These are phyloP conservation scores for Hypoxylon sp. DNA, from an alignment of 2,329 filamentous ascomycete genomes.

Conservation along the genomic window DNA sequence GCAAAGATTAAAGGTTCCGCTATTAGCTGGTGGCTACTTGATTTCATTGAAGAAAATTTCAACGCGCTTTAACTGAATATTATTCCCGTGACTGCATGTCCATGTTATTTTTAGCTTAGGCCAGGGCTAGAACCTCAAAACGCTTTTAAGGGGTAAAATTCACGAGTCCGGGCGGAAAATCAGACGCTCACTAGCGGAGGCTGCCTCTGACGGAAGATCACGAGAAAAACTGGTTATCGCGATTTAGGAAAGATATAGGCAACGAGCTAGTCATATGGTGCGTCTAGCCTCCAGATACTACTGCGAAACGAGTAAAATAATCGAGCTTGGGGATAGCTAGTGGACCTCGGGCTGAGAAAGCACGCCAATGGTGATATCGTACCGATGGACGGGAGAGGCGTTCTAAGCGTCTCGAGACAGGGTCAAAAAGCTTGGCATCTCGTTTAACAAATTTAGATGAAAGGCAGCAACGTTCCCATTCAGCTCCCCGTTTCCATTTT, in stretches of 20 bases:
- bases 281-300: neutral
- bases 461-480: slow-evolving; percentile 19
- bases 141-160: neutral
- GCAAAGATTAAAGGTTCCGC: neutral
- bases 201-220: slow-evolving; percentile 9
- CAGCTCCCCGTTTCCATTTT: slow-evolving; percentile 16
- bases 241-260: neutral
- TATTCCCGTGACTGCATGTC: neutral
- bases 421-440: slow-evolving; percentile 37
- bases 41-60: neutral
- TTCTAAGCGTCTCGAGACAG: slow-evolving; percentile 9
- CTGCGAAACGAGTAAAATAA: neutral
- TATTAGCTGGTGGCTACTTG: neutral
- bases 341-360: neutral
- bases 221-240: slow-evolving; percentile 2
- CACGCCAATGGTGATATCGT: slow-evolving; percentile 21
- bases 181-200: neutral
- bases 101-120: neutral
- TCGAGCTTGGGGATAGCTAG: neutral
- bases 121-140: slow-evolving; percentile 8
- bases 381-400: slow-evolving; percentile 14
- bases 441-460: slow-evolving; percentile 27
- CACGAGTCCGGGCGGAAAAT: slow-evolving; percentile 6
- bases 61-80: neutral
- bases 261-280: neutral